Evolutionary conservation across 2,329 filamentous ascomycete species (phyloP).

Genomic region (Alternaria sp.): DNA sequence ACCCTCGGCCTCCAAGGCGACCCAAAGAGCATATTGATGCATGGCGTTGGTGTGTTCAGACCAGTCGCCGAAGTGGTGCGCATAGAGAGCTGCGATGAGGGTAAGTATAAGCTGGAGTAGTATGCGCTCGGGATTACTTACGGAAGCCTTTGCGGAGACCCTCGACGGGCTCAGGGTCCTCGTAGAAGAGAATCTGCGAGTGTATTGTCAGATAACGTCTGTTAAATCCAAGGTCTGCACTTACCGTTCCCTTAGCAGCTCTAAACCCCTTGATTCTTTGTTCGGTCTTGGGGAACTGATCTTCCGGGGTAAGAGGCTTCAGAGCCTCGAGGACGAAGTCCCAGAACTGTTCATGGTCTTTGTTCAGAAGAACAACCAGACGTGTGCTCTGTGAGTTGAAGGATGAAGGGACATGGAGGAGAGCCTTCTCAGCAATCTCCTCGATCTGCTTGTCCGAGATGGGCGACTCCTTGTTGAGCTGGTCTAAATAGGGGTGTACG

Average conservation of each 20-base stretch:
- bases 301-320: conserved; percentile 72
- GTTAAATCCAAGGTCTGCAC: conserved; percentile 41
- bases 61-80: conserved; percentile 82
- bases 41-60: conserved; percentile 80
- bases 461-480: conserved; percentile 69
- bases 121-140: conserved; percentile 1
- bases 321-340: conserved; percentile 72
- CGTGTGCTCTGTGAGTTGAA: conserved; percentile 92
- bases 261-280: conserved; percentile 68
- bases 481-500: conserved; percentile 50
- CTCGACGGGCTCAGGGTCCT: conserved; percentile 74
- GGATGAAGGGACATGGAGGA: conserved; percentile 75
- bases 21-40: conserved; percentile 83
- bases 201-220: conserved; percentile 17
- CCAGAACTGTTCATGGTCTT: conserved; percentile 90
- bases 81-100: conserved; percentile 64
- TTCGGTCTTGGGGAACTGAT: conserved; percentile 65
- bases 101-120: not conserved
- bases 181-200: conserved; percentile 79
- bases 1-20: conserved; percentile 81
- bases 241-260: conserved; percentile 77
- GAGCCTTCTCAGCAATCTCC: conserved; percentile 66
- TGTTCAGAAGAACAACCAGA: conserved; percentile 77
- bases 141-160: conserved; percentile 71
- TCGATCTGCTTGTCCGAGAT: conserved; percentile 67